Evolutionary conservation across 805 yeast species (phyloP).

Genomic region (Candida lessepsii): DNA sequence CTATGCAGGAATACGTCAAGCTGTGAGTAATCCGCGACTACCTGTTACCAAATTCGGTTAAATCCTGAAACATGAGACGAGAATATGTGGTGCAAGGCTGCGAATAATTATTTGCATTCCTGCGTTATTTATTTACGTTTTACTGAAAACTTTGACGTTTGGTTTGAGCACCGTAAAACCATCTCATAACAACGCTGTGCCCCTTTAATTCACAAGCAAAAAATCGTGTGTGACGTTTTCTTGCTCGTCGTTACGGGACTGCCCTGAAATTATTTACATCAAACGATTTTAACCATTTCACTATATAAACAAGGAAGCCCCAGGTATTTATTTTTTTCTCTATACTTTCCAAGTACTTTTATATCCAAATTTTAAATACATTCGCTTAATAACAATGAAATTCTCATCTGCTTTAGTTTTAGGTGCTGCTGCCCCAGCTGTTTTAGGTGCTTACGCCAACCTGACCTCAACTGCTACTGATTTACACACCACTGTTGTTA

Average conservation of each 20-base stretch:
- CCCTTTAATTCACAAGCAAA: neutral
- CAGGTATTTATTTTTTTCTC: neutral
- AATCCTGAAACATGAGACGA: conserved; percentile 9
- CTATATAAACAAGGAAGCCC: conserved; percentile 1
- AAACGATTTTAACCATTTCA: conserved; percentile 7
- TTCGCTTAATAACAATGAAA: conserved; percentile 31
- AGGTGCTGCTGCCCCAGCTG: conserved; percentile 28
- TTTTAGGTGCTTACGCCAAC: conserved; percentile 31
- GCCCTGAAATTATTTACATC: neutral
- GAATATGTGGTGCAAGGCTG: conserved; percentile 2
- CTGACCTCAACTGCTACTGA: conserved; percentile 28
- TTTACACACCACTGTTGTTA: conserved; percentile 30
- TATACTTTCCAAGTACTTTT: no score
- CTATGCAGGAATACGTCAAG: conserved; percentile 1
- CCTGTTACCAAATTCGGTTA: conserved; percentile 7
- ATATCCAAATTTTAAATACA: conserved; percentile 10
- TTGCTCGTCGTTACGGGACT: neutral
- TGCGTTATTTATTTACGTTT: conserved; percentile 3
- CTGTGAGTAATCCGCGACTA: neutral
- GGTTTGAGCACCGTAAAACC: conserved; percentile 2
- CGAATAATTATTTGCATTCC: conserved; percentile 3
- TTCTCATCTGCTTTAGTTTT: conserved; percentile 31
- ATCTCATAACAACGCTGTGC: no score
- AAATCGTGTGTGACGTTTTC: neutral
- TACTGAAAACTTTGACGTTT: neutral